Conservation (phyloP, 139 green algal species). For the Chlamydomonas incerta region DNA sequence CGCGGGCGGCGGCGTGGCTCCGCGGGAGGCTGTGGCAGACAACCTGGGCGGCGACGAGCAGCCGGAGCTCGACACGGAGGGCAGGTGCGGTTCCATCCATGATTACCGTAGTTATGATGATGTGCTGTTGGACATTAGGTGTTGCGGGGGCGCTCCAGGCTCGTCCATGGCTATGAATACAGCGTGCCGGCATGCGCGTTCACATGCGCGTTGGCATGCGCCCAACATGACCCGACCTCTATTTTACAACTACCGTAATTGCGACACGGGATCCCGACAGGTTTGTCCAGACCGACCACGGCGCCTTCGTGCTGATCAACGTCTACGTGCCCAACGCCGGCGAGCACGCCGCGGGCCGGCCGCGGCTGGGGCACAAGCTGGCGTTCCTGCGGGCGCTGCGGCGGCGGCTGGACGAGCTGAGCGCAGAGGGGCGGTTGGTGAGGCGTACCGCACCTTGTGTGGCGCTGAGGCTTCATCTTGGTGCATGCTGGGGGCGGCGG, state of each 20-base stretch:
- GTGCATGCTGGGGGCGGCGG: no score
- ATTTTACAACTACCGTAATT: no score
- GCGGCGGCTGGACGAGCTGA: constrained; percentile 54
- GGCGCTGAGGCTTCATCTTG: no score
- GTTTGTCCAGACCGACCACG: constrained; percentile 70
- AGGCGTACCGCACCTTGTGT: no score
- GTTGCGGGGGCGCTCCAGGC: no score
- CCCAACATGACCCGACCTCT: no score
- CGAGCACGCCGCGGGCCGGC: constrained; percentile 41
- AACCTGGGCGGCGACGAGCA: constrained; percentile 54
- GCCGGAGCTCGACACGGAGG: constrained; percentile 64
- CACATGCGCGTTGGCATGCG: no score
- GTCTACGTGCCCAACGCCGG: constrained; percentile 90
- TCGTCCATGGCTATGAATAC: no score
- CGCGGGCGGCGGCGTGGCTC: neutral
- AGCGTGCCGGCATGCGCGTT: no score
- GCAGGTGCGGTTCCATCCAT: constrained; percentile 67
- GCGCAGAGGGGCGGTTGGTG: constrained; percentile 60
- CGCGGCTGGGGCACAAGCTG: constrained; percentile 71
- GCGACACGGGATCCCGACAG: constrained; percentile 21
- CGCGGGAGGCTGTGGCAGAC: constrained; percentile 55
- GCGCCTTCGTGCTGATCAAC: constrained; percentile 80
- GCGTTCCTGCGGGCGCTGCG: constrained; percentile 71
- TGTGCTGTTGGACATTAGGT: no score
- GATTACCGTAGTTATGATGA: no score